A percentile compares a stretch with the other conserved stretches of the same genome.
Evolutionary conservation across 257 asterid genomes (phyloP).

Genomic region (Cordia subcordata): DNA sequence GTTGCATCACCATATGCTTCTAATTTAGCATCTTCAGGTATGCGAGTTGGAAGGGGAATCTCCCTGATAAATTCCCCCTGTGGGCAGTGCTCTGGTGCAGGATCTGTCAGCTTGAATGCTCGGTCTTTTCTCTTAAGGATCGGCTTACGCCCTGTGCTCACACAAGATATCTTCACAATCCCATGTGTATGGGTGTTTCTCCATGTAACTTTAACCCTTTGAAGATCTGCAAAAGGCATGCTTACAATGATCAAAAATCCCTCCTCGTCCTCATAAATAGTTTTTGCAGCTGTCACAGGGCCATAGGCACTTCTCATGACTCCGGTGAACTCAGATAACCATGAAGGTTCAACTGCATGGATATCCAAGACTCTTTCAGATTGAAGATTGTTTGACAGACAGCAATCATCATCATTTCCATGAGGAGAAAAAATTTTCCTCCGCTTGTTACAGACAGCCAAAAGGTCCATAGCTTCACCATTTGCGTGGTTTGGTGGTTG

Average conservation of each 20-base stretch:
- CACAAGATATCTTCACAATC: constrained; percentile 45
- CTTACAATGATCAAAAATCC: constrained; percentile 40
- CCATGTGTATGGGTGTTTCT: constrained; percentile 38
- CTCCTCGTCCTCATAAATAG: constrained; percentile 38
- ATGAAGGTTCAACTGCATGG: constrained; percentile 31
- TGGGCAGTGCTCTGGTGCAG: constrained; percentile 46
- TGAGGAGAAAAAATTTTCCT: constrained; percentile 25
- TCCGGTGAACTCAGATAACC: constrained; percentile 38
- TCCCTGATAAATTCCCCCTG: constrained; percentile 44
- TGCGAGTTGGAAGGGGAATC: constrained; percentile 41
- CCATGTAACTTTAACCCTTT: constrained; percentile 49
- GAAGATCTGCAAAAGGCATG: constrained; percentile 44
- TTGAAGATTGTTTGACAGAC: constrained; percentile 18
- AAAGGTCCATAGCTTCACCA: constrained; percentile 37
- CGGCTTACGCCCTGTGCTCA: constrained; percentile 39
- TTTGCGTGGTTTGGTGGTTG: constrained; percentile 19
- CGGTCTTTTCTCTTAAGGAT: constrained; percentile 33
- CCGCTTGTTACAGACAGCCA: constrained; percentile 31
- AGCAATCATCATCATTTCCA: constrained; percentile 32
- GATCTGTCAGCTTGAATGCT: constrained; percentile 41
- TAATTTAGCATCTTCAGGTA: constrained; percentile 44
- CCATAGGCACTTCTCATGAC: constrained; percentile 36
- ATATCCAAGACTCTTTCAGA: constrained; percentile 24
- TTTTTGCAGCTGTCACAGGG: constrained; percentile 47
- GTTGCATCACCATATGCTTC: constrained; percentile 44